Evolutionary conservation across 2,329 filamentous ascomycete species (phyloP).

Genomic region (Fusarium sp.): DNA sequence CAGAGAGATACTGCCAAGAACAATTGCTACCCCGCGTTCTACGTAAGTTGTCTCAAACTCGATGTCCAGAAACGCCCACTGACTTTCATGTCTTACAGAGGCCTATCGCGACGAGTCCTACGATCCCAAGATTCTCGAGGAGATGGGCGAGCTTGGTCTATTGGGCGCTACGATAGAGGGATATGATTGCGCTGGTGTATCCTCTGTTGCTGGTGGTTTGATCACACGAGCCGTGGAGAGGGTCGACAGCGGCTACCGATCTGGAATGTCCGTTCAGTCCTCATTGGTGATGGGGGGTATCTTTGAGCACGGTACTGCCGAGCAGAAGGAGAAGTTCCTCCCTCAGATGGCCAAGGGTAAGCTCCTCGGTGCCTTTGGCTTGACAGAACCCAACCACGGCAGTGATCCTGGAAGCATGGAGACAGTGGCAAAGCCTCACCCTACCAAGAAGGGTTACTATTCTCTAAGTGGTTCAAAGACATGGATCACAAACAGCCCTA

Average conservation of each 20-base stretch:
- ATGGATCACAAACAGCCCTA: constrained; percentile 95
- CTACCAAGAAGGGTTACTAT: constrained; percentile 84
- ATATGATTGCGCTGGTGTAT: constrained; percentile 88
- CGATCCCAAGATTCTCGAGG: constrained; percentile 83
- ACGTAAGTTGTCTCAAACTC: constrained; percentile 61
- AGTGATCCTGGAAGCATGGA: constrained; percentile 94
- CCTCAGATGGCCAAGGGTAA: constrained; percentile 85
- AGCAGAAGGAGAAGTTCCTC: constrained; percentile 87
- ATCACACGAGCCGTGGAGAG: constrained; percentile 92
- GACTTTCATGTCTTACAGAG: constrained; percentile 60
- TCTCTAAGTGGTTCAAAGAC: constrained; percentile 86
- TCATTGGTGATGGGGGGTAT: constrained; percentile 95
- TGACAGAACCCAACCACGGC: constrained; percentile 93
- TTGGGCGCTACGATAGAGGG: constrained; percentile 87
- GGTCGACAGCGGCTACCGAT: constrained; percentile 91
- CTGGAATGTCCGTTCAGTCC: constrained; percentile 92
- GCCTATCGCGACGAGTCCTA: constrained; percentile 87
- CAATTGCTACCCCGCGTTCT: constrained; percentile 85
- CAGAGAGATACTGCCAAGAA: constrained; percentile 94
- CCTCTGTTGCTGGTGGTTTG: constrained; percentile 86
- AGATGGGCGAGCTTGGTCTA: constrained; percentile 94
- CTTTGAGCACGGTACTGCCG: constrained; percentile 84
- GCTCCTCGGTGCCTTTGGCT: constrained; percentile 84
- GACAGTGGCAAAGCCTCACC: constrained; percentile 84
- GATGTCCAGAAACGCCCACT: constrained; percentile 8